A percentile compares a stretch with the other conserved stretches of the same genome.
Conservation (phyloP, 2,329 filamentous ascomycete genomes). For the Penicillium sp. region DNA sequence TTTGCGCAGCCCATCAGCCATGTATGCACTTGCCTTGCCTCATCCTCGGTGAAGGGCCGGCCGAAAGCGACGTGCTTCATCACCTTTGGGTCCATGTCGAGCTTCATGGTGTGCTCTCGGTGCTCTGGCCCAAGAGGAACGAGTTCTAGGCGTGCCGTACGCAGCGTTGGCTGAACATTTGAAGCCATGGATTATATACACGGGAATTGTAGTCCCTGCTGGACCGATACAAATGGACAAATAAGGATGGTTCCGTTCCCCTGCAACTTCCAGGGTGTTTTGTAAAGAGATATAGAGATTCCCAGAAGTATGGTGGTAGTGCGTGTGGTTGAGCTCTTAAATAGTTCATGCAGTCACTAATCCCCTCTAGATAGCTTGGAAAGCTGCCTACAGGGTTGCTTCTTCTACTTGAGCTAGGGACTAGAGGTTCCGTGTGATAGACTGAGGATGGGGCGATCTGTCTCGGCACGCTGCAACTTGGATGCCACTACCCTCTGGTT, state of each 20-base stretch:
- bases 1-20: background rate
- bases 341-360: background rate
- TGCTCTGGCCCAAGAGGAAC: background rate
- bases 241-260: background rate
- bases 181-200: background rate
- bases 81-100: constrained; percentile 14
- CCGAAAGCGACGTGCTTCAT: constrained; percentile 16
- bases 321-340: background rate
- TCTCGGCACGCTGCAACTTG: background rate
- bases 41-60: constrained; percentile 6
- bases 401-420: background rate
- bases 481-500: background rate
- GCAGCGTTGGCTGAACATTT: background rate
- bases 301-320: background rate
- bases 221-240: background rate
- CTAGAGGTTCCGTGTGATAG: background rate
- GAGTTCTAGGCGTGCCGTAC: background rate
- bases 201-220: background rate
- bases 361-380: background rate
- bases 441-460: background rate
- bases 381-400: background rate
- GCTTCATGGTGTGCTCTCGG: constrained; percentile 4
- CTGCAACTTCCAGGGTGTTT: background rate
- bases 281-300: background rate
- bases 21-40: constrained; percentile 1